Evolutionary conservation across 805 yeast species (phyloP), one percentile per base, ranked within the genome.

Genomic region (Yamadazyma paraphyllophila): DNA sequence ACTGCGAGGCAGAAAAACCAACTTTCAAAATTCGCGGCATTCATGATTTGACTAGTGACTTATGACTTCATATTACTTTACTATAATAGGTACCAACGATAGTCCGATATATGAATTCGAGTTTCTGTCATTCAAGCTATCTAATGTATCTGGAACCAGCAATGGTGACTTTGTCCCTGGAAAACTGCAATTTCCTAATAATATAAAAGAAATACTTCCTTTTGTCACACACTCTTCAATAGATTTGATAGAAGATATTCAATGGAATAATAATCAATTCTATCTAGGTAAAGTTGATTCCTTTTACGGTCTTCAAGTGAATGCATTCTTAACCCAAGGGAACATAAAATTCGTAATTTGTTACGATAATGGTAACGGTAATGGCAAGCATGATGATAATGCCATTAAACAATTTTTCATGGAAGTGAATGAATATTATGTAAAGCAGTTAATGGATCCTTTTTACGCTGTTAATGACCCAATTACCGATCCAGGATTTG

Each of bases 221-320:
- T 92, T 90, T 58, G 82, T 94, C 25, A 77, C 91, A 30, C 96
- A 94, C 59, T 80, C 97, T 1, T 81, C 98, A 2, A 66, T 94
- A 31, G 99, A 94, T 62, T 74, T 94, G n/a, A 82, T 94, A 0
- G 97, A 94, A 52, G 96, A 91, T 56, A 66, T 81, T 2, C 97
- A 90, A 60, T 90, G 96, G 92, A 77, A 80, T 39, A 73, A 79
- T 8, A 80, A 74, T 51, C 72, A 76, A 36, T 72, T 85, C 51
- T 84, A 86, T 58, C 67, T 90, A 50, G 91, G 92, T 38, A 79
- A 79, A 37, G 79, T 92, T 14, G 99, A 94, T 65, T 81, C 83
- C 31, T 92, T 89, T 63, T 88, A 91, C 62, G 95, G 94, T 4
- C 80, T 82, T 53, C 69, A 76, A 39, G 80, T 92, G n/a, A 86